Percentiles rank a stretch among this genome's conserved stretches.
phyloP scores from a whole-genome alignment of 805 yeast species.

The Kazachstania kunashirensis region DNA sequence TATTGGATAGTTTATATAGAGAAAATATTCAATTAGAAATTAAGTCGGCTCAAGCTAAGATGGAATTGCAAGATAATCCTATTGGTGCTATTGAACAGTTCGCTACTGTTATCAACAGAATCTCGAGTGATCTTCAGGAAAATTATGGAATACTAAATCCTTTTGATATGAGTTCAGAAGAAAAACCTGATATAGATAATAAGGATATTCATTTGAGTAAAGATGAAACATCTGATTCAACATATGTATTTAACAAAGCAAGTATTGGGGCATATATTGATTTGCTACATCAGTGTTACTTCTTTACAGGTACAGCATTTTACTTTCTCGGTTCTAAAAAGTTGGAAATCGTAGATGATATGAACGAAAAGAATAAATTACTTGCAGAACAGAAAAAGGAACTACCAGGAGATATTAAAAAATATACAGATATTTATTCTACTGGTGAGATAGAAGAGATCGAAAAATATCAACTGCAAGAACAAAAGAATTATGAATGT shows the following conservation, averaged over 20 bases:
- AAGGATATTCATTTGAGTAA: background rate
- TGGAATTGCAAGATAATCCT: constrained; percentile 49
- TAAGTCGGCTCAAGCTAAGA: constrained; percentile 54
- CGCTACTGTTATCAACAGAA: constrained; percentile 31
- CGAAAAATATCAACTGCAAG: constrained; percentile 35
- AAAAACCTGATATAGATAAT: background rate
- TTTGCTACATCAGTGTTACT: constrained; percentile 63
- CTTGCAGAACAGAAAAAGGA: constrained; percentile 9
- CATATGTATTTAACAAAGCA: constrained; percentile 2
- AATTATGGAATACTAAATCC: constrained; percentile 17
- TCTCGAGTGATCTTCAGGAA: constrained; percentile 19
- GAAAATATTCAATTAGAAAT: constrained; percentile 36
- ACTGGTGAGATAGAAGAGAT: constrained; percentile 23
- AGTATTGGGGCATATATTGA: constrained; percentile 31
- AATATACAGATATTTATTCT: constrained; percentile 16
- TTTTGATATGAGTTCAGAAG: constrained; percentile 4
- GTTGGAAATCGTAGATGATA: constrained; percentile 21
- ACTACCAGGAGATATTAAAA: constrained; percentile 2
- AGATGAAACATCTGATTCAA: background rate
- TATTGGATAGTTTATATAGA: constrained; percentile 41
- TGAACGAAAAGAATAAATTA: constrained; percentile 20
- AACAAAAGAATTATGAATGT: constrained; percentile 42
- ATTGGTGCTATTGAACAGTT: constrained; percentile 41
- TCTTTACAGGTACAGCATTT: constrained; percentile 49
- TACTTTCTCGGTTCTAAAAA: constrained; percentile 24